Evolutionary conservation across 2,329 filamentous ascomycete genomes (phyloP), one percentile per base, ranked within the genome.

Genomic region (Cadophora sp.): DNA sequence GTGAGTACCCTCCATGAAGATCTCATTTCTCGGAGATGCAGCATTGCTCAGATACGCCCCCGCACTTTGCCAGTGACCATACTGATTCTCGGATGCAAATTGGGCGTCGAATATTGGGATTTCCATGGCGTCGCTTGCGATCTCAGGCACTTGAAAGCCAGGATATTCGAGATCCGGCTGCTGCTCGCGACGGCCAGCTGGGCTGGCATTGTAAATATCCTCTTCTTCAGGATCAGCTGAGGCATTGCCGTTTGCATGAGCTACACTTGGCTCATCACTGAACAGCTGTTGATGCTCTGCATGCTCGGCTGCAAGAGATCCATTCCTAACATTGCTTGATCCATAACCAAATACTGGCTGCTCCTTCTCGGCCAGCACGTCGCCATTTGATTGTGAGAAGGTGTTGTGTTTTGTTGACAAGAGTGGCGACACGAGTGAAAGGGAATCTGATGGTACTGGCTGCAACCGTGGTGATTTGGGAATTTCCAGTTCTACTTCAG

Each of bases 401-500:
- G 13, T 33, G 43, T 45, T 64, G 47, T 62, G 55, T 47, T 50
- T 67, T 7, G 11, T 63, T 20, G 73, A 65, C 4, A 74, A 47
- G 1, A 74, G 66, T 33, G 74, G 73, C n/a, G 74, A 75, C 9
- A 75, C 72, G 16, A 73, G 66, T 51, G 75, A 71, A 16, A 76
- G 66, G n/a, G 45, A 60, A 50, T 76, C 73, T 1, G 74, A 75
- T n/a, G 72, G 62, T 33, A 73, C 63, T 27, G 74, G 71, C 22
- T 70, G 59, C 41, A 73, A 60, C 14, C 70, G 70, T 18, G 75
- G 73, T 11, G 71, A 74, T 50, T 55, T 59, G 24, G 73, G 71
- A 1, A 66, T 30, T 20, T 65, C 14, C 36, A 30, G 58, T 27
- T 50, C 48, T 22, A 60, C 11, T 20, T 51, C 27, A 27, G 33